Percentiles rank a stretch among this genome's conserved stretches.
These are phyloP conservation scores for Cardiospermum halicacabum DNA, from an alignment of 345 rosid species.

Conservation along the genomic window DNA sequence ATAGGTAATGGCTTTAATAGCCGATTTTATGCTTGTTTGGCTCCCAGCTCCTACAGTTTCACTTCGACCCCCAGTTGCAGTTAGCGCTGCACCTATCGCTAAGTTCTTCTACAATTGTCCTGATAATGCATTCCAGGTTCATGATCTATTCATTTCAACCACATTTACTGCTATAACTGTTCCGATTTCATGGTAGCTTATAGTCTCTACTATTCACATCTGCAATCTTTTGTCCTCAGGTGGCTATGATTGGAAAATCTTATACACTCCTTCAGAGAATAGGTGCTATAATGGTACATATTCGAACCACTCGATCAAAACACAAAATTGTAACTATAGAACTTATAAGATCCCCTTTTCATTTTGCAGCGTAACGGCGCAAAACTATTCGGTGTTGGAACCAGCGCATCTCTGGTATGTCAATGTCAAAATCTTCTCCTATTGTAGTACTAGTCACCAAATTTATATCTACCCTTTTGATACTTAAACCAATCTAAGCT, in stretches of 20 bases:
- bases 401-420: conserved; percentile 52
- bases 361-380: conserved; percentile 54
- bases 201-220: not conserved
- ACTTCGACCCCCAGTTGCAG: conserved; percentile 54
- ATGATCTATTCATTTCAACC: not conserved
- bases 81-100: conserved; percentile 49
- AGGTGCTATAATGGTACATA: conserved; percentile 47
- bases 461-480: too few species aligned
- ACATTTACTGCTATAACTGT: not conserved
- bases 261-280: conserved; percentile 47
- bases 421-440: not conserved
- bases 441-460: not conserved
- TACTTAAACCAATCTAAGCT: not conserved
- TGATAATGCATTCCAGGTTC: conserved; percentile 63
- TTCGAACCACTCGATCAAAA: not conserved
- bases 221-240: conserved; percentile 25
- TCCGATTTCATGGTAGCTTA: not conserved
- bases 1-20: conserved; percentile 75
- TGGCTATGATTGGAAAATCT: conserved; percentile 50
- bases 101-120: conserved; percentile 67
- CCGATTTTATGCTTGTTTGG: conserved; percentile 86
- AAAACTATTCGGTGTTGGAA: conserved; percentile 54
- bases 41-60: conserved; percentile 77
- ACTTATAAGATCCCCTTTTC: conserved; percentile 3
- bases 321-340: not conserved